Evolutionary conservation across 441 rosid species (phyloP), one percentile per base, ranked within the genome.

Genomic region (Macaranga tanarius): DNA sequence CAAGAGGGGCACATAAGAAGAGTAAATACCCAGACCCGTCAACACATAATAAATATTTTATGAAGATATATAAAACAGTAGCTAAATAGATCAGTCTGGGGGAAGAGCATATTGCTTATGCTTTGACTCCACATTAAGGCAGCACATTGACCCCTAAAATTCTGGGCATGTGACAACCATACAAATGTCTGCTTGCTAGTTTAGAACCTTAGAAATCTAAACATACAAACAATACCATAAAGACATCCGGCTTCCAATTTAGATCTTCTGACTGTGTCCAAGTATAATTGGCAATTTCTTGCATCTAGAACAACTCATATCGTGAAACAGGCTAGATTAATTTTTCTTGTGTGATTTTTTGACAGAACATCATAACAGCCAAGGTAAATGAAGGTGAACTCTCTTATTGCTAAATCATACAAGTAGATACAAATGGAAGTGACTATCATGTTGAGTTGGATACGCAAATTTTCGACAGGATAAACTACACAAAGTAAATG

Each of bases 1-100:
- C 25, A 78, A 0, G 64, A 62, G 28, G 75, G 56, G 61, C 40
- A 72, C 17, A 68, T 52, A 68, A 77, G 16, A 34, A 4, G 40
- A 56, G n/a, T 26, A 50, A 63, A 42, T 15, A 69, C 40, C 42
- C 66, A 13, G 38, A 42, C 42, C 70, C 25, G 31, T 20, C 57
- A 59, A 11, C 70, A 45, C 26, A 58, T 64, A 50, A 2, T 6
- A 57, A 19, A 20, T 13, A 25, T 45, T 70, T 67, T 10, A 40
- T 38, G 17, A 10, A 22, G 11, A 13, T 15, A 17, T 17, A 52
- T 26, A n/a, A 28, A 22, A 69, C 19, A 15, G 60, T 10, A 38
- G 20, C 12, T 52, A 13, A 42, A 52, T 20, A 60, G 54, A 60
- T 22, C 40, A 9, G 16, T 7, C 11, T 2, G 15, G 16, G 38